phyloP scores from a whole-genome alignment of 1,139 yeast species.

The Hemisphaericaspora subhashii region DNA sequence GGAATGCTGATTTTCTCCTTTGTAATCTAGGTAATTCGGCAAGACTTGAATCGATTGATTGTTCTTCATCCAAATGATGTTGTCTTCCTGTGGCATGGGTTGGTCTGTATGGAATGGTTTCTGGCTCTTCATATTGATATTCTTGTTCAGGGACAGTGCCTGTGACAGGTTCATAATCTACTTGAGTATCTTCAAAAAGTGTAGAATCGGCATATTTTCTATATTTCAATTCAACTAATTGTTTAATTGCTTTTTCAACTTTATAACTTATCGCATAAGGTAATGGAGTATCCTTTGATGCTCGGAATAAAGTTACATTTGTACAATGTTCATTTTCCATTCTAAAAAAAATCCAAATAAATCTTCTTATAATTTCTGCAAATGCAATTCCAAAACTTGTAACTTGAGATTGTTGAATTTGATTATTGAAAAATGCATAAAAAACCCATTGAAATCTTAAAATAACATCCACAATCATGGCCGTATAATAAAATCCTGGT shows the following conservation, averaged over 20 bases:
- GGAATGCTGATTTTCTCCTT: slow-evolving; percentile 36
- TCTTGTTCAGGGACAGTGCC: too few species aligned
- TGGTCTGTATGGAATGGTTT: background rate
- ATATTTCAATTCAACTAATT: slow-evolving; percentile 39
- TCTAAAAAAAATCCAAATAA: slow-evolving; percentile 86
- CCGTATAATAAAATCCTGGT: slow-evolving; percentile 65
- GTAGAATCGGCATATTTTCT: too few species aligned
- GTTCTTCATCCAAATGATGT: slow-evolving; percentile 12
- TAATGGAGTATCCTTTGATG: slow-evolving; percentile 80
- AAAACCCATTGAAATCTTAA: slow-evolving; percentile 90
- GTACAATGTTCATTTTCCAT: slow-evolving; percentile 96
- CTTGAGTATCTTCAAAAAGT: too few species aligned
- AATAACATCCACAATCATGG: slow-evolving; percentile 70
- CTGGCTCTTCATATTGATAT: background rate
- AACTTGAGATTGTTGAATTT: slow-evolving; percentile 87
- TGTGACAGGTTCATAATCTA: background rate
- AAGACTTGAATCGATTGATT: slow-evolving; percentile 11
- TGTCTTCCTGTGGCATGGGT: slow-evolving; percentile 13
- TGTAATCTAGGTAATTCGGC: slow-evolving; percentile 12
- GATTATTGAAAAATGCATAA: slow-evolving; percentile 68
- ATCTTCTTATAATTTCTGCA: slow-evolving; percentile 79
- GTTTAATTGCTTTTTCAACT: slow-evolving; percentile 43
- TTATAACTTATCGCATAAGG: slow-evolving; percentile 61
- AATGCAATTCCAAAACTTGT: slow-evolving; percentile 82
- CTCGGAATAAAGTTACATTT: slow-evolving; percentile 79